Evolutionary conservation across 1,284 basidiomycete species (phyloP).

Genomic region (Sparassis latifolia): DNA sequence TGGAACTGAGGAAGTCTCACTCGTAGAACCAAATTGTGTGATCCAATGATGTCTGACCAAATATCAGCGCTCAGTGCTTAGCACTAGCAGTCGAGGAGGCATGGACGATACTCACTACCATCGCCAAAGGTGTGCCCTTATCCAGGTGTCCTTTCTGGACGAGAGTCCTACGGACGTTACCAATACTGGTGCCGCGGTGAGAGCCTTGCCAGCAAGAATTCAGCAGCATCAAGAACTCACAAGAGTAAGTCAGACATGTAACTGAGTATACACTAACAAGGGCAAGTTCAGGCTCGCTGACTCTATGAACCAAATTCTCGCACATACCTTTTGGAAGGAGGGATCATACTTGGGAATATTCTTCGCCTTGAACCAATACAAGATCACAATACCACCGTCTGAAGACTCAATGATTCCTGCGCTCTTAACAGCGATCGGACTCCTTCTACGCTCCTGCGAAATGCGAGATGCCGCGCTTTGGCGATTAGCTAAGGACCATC

Average conservation of each 20-base stretch:
- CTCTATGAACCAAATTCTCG: background rate
- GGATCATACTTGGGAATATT: conserved; percentile 60
- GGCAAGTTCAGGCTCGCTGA: background rate
- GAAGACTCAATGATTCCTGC: conserved; percentile 30
- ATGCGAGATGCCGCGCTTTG: background rate
- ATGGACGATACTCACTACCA: conserved; percentile 50
- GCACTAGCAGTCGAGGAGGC: background rate
- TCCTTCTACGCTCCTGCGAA: conserved; percentile 61
- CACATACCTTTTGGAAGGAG: conserved; percentile 72
- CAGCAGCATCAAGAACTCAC: conserved; percentile 29
- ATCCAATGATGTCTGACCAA: conserved; percentile 68
- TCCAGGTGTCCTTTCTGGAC: conserved; percentile 46
- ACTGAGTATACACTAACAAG: conserved; percentile 70
- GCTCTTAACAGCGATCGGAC: conserved; percentile 63
- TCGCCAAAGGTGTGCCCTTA: conserved; percentile 51
- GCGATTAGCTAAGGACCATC: background rate
- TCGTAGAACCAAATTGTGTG: conserved; percentile 83
- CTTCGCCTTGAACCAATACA: conserved; percentile 81
- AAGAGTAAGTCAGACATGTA: conserved; percentile 85
- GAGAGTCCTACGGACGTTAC: conserved; percentile 56
- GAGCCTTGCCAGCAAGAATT: too few relatives aligned
- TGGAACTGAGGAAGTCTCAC: conserved; percentile 31
- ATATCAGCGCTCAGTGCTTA: conserved; percentile 1
- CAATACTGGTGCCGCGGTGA: conserved; percentile 42
- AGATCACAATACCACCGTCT: conserved; percentile 46